Base-by-base conservation (phyloP, 2,329 filamentous ascomycete species). In the Colletotrichum gloeosporioides region DNA sequence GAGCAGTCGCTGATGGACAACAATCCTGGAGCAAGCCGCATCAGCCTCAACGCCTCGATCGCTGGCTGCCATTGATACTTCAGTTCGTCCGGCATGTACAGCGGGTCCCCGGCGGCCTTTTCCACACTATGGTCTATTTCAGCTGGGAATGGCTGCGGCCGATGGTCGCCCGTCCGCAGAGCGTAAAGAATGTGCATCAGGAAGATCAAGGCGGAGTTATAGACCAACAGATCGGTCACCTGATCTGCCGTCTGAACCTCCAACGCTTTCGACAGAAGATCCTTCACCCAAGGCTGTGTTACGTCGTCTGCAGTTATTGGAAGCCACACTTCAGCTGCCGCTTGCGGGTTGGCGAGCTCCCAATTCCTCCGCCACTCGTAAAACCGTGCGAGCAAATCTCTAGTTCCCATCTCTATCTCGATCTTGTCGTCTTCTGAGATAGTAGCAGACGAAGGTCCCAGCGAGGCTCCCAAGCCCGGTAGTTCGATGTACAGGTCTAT, bases 61-160 rank as follows among this genome's bases (percentile, higher is more conserved):
- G 34, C 29, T 2, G 73, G 73, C 57, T 75, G 73, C 73, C 73
- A 75, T 4, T 32, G 49, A 25, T 73, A 39, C 29, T 73, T 57
- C 18, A 73, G 3, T 1, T 73, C 69, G 8, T 73, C 29, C 15
- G 73, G 73, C 36, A 36, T 73, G 32, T 75, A 75, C 4, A 75
- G n/a, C 2, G 53, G 69, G 3, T 32, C 49, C 1, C 53, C 2
- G 1, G 25, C 22, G 6, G 22, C 3, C 53, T 68, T 73, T 7
- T 18, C 0, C 10, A 53, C 44, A 31, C 6, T n/a, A 9, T 0
- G 8, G 6, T 67, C 62, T 4, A 73, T 27, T 4, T 55, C 4
- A 0, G 29, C 0, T 7, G 62, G 69, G 4, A 73, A 39, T 3
- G 69, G 29, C 13, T 62, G 36, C 18, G 69, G 69, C 8, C 39